A percentile compares a stretch with the other conserved stretches of the same genome.
phyloP scores from a whole-genome alignment of 306 rosid species.

The Nissolia schottii region DNA sequence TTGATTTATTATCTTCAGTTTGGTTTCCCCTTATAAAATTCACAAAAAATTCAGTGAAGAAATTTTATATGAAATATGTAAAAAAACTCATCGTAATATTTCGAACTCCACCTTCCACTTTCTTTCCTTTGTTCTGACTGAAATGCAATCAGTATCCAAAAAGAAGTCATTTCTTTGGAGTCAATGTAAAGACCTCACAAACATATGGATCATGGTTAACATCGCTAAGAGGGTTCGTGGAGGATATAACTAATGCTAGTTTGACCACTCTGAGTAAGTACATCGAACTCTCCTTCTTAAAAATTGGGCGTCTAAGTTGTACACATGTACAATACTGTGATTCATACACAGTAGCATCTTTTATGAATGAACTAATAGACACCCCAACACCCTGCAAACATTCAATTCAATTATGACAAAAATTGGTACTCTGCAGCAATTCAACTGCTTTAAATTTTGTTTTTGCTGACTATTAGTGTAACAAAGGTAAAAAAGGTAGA shows the following conservation, averaged over 20 bases:
- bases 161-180: too few species aligned
- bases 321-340: slow-evolving; percentile 68
- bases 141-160: too few species aligned
- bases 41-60: too few species aligned
- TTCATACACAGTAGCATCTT: slow-evolving; percentile 36
- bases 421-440: background rate
- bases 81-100: too few species aligned
- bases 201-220: background rate
- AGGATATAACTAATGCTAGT: slow-evolving; percentile 35
- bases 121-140: too few species aligned
- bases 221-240: background rate
- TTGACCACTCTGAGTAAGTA: slow-evolving; percentile 31
- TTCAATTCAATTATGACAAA: background rate
- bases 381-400: slow-evolving; percentile 52
- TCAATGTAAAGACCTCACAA: too few species aligned
- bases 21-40: too few species aligned
- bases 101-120: too few species aligned
- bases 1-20: too few species aligned
- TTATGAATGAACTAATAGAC: slow-evolving; percentile 44
- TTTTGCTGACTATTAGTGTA: background rate
- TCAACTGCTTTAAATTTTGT: background rate
- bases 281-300: slow-evolving; percentile 42
- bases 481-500: background rate
- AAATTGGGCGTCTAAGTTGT: slow-evolving; percentile 57
- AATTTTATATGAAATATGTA: too few species aligned